phyloP scores from a whole-genome alignment of 768 basidiomycete genomes.

The Rhodotorula kratochvilovae region DNA sequence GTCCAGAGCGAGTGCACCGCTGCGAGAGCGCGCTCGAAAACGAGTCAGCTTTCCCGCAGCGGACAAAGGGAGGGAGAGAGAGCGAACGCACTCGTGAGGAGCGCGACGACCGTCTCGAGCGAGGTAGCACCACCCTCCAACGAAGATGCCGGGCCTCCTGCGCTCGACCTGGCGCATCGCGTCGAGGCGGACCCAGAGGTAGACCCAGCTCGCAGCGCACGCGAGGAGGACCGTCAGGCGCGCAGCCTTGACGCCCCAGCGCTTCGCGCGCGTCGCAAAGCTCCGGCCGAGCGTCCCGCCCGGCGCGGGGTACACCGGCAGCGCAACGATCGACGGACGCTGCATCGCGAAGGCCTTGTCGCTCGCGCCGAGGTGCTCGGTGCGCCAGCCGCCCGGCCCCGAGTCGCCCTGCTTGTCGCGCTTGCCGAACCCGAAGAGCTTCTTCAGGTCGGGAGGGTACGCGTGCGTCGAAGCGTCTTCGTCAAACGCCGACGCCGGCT shows the following conservation, averaged over 20 bases:
- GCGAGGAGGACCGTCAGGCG: constrained; percentile 3
- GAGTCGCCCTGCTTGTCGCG: constrained; percentile 2
- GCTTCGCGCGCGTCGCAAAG: constrained; percentile 10
- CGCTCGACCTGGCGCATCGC: constrained; percentile 25
- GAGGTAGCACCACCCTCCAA: constrained; percentile 36
- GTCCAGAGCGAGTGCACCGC: constrained; percentile 22
- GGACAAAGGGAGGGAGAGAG: not conserved
- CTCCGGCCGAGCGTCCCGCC: not conserved
- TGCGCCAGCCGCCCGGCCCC: constrained; percentile 20
- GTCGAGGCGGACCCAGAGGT: constrained; percentile 12
- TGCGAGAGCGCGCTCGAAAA: not conserved
- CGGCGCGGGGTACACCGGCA: constrained; percentile 35
- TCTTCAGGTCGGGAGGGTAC: constrained; percentile 10
- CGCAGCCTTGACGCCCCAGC: not conserved
- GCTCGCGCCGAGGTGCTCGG: constrained; percentile 29
- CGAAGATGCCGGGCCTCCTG: constrained; percentile 28
- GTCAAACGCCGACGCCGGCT: constrained; percentile 4
- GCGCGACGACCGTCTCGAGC: constrained; percentile 23
- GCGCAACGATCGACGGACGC: constrained; percentile 35
- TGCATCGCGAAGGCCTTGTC: constrained; percentile 10
- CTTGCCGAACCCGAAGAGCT: not conserved
- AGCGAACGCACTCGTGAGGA: constrained; percentile 9
- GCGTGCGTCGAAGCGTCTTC: constrained; percentile 9
- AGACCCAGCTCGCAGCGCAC: constrained; percentile 20
- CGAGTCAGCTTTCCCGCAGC: not conserved